phyloP scores from a whole-genome alignment of 257 asterid species.

The Primulina eburnea region DNA sequence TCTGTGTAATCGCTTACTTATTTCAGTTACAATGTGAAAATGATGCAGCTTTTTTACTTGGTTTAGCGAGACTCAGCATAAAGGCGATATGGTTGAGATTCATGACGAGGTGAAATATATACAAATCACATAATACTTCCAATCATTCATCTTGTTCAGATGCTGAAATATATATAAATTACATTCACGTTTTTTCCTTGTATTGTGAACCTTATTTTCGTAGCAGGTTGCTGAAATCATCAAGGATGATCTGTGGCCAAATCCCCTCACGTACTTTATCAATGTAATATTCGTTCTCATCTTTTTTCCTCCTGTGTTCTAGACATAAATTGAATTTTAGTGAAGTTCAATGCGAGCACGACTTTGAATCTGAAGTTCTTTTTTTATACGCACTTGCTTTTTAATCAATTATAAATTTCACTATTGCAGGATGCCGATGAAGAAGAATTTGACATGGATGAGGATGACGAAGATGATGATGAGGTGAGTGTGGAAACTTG shows the following conservation, averaged over 20 bases:
- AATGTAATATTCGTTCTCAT: constrained; percentile 26
- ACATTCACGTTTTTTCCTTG: not conserved
- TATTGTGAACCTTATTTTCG: constrained; percentile 2
- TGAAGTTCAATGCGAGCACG: not conserved
- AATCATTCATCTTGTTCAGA: constrained; percentile 4
- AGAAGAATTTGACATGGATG: constrained; percentile 40
- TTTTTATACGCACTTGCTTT: not conserved
- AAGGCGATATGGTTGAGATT: constrained; percentile 66
- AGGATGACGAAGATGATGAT: constrained; percentile 32
- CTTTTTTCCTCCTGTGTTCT: not conserved
- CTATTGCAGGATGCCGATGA: constrained; percentile 39
- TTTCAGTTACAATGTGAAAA: constrained; percentile 21
- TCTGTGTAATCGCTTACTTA: constrained; percentile 19
- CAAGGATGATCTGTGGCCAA: constrained; percentile 68
- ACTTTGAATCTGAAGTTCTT: not conserved
- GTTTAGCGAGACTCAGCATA: constrained; percentile 61
- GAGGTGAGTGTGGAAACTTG: constrained; percentile 30
- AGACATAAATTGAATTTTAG: not conserved
- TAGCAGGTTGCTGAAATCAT: constrained; percentile 56
- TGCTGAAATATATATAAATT: not conserved
- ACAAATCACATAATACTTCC: not conserved
- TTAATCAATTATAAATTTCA: not conserved
- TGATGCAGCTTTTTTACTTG: constrained; percentile 83
- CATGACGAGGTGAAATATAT: constrained; percentile 69
- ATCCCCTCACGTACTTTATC: constrained; percentile 55